Evolutionary conservation across 1,284 basidiomycete genomes (phyloP).

Genomic region (Puccinia horiana): DNA sequence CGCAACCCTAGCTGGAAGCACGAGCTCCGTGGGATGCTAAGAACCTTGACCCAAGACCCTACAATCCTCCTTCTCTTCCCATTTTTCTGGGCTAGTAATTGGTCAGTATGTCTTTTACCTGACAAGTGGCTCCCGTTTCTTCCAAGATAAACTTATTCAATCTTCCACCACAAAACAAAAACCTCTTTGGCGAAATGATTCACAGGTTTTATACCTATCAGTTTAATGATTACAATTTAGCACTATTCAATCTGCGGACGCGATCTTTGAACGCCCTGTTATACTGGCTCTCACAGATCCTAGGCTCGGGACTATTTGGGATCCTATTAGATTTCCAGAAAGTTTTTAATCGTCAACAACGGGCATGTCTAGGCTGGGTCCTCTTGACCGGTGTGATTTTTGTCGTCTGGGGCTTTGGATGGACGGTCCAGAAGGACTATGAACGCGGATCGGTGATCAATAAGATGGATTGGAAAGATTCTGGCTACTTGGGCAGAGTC

Average conservation of each 20-base stretch:
- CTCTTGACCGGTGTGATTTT: constrained; percentile 54
- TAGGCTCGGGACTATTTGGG: constrained; percentile 51
- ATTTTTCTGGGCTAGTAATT: constrained; percentile 55
- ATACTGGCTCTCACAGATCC: constrained; percentile 60
- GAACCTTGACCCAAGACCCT: constrained; percentile 51
- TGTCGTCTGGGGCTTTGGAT: constrained; percentile 56
- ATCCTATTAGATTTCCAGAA: constrained; percentile 53
- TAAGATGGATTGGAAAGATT: constrained; percentile 48
- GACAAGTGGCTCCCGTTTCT: background rate
- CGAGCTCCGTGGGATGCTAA: constrained; percentile 52
- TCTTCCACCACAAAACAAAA: background rate
- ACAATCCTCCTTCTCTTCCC: constrained; percentile 54
- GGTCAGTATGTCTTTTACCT: constrained; percentile 2
- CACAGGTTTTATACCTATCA: constrained; percentile 50
- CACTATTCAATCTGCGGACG: constrained; percentile 57
- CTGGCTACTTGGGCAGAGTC: constrained; percentile 52
- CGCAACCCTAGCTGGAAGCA: constrained; percentile 54
- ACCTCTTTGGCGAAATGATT: too few relatives aligned
- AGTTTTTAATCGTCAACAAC: constrained; percentile 51
- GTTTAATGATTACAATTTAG: constrained; percentile 54
- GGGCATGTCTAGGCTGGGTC: constrained; percentile 55
- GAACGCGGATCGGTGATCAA: constrained; percentile 49
- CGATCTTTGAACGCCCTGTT: constrained; percentile 59
- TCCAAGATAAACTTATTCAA: background rate
- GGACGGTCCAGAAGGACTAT: constrained; percentile 54